Base-by-base conservation (phyloP, 2,329 filamentous ascomycete species). In the Aspergillus sp. region DNA sequence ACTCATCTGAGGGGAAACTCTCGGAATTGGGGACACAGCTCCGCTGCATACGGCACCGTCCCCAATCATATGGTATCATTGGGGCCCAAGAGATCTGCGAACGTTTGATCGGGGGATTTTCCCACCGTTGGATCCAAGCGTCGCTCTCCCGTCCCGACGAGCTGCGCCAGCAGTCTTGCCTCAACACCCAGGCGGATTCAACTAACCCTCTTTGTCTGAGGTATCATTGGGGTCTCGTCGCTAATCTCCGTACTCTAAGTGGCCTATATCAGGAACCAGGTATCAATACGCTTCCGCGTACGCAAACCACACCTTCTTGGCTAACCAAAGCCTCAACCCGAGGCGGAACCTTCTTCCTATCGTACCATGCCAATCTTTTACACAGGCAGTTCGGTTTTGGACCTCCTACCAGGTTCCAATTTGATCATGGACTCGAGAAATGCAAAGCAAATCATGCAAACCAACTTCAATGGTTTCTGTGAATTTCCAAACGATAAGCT, bases 41-140 rank as follows among this genome's bases (percentile, higher is more conserved):
- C 41, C 41, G 43, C 39, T 44, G 56, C 59, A 49, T 36, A 38
- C n/a, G 30, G 15, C 7, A 47, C 47, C 54, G 47, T 50, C 50
- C 58, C 48, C 36, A 34, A 36, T 48, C 22, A 30, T 39, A 34
- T 43, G 24, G 24, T 22, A 38, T 43, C 15, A 15, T 52, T 53
- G 55, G 48, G 57, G 2, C 32, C 38, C 42, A 22, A 49, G 36
- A 44, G n/a, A 48, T 22, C n/a, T 32, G 18, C 22, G 48, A 30
- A 55, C 56, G 52, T 59, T 61, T 62, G 60, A 45, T 55, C 48
- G 45, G 50, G 34, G 57, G 32, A 45, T 34, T 17, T 26, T 43
- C 39, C n/a, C 18, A 24, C 42, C 34, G 53, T 48, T 50, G 39
- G 38, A 20, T 53, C 26, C 43, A 39, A 32, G 17, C 45, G 36